Evolutionary conservation across 768 basidiomycete genomes (phyloP), one percentile per base, ranked within the genome.

Genomic region (Lanmaoa pseudosensibilis): DNA sequence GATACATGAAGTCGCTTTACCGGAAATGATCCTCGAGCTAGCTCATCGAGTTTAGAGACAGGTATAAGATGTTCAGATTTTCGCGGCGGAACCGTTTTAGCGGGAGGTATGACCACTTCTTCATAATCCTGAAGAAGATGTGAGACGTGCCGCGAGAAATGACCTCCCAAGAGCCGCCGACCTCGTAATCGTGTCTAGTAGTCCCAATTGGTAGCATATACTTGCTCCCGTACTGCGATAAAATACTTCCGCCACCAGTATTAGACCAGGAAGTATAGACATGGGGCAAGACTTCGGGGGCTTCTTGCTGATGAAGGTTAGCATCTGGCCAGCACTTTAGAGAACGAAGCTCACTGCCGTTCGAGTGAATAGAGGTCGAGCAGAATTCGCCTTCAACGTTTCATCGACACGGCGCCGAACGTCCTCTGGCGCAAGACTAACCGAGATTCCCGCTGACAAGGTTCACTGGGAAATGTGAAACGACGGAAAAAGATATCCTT

Each of bases 71-170:
- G 81, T 69, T 98, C 97, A 5, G 78, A 77, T 5, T 70, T 65
- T 48, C 83, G 84, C 9, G 88, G 87, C 11, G 94, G 94, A 1
- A 96, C 80, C 2, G 84, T 77, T 59, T 76, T 86, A 0, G 93
- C 83, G 13, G 96, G 94, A 8, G 97, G 97, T 36, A 98, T 79
- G 23, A 85, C 79, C 18, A 97, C 90, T 77, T 98, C 95, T 71
- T 96, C 90, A 65, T 86, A 92, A 44, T 86, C 83, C 93, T 95
- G 59, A 18, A 54, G n/a, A 51, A 37, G 27, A 51, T 23, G 56
- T 64, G 50, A 59, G 56, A 50, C 19, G 6, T 19, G 32, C 30
- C 11, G 44, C 34, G 47, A 51, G 34, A 23, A 56, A 55, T 16
- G 23, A 47, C 27, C 15, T 27, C 9, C 34, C 8, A 34, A 44